Evolutionary conservation across 257 asterid genomes (phyloP), one percentile per base, ranked within the genome.

Genomic region (Petrea volubilis): DNA sequence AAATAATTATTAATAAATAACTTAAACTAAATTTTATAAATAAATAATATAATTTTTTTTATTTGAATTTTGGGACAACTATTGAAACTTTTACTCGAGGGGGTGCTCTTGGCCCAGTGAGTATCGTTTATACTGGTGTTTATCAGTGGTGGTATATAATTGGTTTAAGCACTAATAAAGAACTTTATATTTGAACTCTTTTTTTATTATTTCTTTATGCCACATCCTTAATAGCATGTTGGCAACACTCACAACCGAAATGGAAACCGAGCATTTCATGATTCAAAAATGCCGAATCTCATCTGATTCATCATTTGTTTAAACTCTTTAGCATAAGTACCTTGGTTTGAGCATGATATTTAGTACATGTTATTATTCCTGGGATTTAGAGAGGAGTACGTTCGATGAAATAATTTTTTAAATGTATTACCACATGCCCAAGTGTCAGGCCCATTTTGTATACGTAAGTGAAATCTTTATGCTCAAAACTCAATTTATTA

Each of bases 361-460:
- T 64, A 64, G 69, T 64, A 23, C 69, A 64, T 64, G 69, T 41
- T 2, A 36, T 38, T 64, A 64, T 64, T 64, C 56, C 56, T 64
- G n/a, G 12, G 46, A 47, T 27, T 20, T 23, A 50, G 21, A 67
- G 23, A 58, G 67, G 33, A 56, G 67, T 70, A 43, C 17, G 59
- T 57, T 41, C 44, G 34, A 41, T 40, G 74, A 46, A 70, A 70
- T 70, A 43, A 70, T 56, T 70, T 70, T 44, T 70, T 70, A 57
- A 43, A 55, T 36, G 74, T 68, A 68, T 68, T 38, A 47, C 61
- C 31, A 20, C 20, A 68, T 38, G 38, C 38, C 38, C 61, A 55
- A 27, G 38, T 36, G 8, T 55, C 27, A 24, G 61, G 38, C 20
- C 61, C 17, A 25, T 18, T 55, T 55, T 55, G 24, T 24, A 57